Conservation (phyloP, 306 rosid species). For the Trifolium pratense region DNA sequence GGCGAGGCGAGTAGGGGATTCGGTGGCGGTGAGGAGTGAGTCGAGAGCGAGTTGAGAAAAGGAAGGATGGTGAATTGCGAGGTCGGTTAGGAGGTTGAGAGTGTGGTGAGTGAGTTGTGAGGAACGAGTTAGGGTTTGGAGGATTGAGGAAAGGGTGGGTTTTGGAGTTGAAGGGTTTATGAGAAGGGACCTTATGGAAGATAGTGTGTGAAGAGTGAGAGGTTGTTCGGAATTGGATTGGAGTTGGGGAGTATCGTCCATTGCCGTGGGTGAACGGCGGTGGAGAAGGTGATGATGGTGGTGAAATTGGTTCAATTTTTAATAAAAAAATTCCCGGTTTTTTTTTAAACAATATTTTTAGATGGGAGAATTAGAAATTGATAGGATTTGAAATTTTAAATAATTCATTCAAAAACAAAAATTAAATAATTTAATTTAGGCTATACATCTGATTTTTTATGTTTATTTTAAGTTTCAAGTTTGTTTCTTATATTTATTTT, state of each 20-base stretch:
- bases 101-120: conserved; percentile 51
- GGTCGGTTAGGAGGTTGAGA: conserved; percentile 65
- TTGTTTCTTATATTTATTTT: too few species aligned
- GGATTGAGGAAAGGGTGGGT: conserved; percentile 46
- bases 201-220: conserved; percentile 50
- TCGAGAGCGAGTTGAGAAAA: conserved; percentile 47
- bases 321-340: neutral
- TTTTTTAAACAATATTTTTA: too few species aligned
- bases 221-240: conserved; percentile 26
- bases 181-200: conserved; percentile 59
- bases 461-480: too few species aligned
- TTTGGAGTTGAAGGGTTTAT: conserved; percentile 65
- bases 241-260: conserved; percentile 36
- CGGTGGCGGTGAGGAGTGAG: conserved; percentile 40
- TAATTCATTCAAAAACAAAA: too few species aligned
- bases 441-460: too few species aligned
- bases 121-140: conserved; percentile 55
- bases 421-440: too few species aligned
- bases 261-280: conserved; percentile 26
- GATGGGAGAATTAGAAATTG: too few species aligned
- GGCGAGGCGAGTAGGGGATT: conserved; percentile 49
- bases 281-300: neutral
- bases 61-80: conserved; percentile 47
- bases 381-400: too few species aligned
- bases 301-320: neutral